Evolutionary conservation across 257 asterid species (phyloP).

Genomic region (Nyctanthes arbortristis): DNA sequence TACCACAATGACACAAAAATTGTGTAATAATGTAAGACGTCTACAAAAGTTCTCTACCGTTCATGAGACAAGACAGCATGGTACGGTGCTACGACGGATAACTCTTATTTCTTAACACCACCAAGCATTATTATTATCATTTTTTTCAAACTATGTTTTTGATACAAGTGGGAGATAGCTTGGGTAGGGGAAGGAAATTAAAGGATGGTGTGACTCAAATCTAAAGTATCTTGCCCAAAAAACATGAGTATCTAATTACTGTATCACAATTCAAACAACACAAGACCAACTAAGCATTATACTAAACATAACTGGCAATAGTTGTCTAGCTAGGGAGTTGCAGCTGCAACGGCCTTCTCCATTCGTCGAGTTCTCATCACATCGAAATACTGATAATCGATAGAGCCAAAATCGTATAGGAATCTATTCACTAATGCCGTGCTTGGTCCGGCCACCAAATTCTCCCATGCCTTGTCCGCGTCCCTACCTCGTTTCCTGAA

Average conservation of each 20-base stretch:
- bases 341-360: neutral
- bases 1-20: neutral
- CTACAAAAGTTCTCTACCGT: neutral
- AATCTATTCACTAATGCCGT: slow-evolving; percentile 47
- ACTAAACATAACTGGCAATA: neutral
- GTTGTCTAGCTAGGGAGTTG: neutral
- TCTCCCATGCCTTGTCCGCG: slow-evolving; percentile 66
- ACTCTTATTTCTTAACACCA: neutral
- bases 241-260: no score
- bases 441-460: slow-evolving; percentile 56
- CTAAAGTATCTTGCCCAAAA: no score
- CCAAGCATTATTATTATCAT: no score
- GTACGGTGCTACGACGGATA: neutral
- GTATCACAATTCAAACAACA: no score
- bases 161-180: no score
- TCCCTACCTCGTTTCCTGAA: slow-evolving; percentile 49
- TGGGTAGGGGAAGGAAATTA: no score
- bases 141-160: no score
- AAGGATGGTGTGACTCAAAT: no score
- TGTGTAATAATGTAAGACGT: neutral
- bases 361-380: neutral
- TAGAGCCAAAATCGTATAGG: slow-evolving; percentile 24
- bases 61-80: neutral
- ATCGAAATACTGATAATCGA: neutral
- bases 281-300: no score